These are phyloP conservation scores for Pseudoturritis turrita DNA, from an alignment of 345 rosid genomes.

Conservation along the genomic window DNA sequence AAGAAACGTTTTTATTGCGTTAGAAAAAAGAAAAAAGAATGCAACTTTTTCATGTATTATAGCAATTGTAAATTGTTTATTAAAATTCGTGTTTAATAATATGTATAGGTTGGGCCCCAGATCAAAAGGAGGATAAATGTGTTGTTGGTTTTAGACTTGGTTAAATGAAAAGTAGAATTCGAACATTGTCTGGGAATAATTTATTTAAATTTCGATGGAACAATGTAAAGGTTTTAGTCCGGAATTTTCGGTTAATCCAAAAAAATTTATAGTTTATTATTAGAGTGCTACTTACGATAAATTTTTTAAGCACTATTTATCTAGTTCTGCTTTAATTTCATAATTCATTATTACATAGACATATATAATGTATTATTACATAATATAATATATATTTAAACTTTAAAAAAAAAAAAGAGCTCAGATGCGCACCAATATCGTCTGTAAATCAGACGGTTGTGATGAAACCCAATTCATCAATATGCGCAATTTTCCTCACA, in stretches of 20 bases:
- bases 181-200: background rate
- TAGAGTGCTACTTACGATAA: background rate
- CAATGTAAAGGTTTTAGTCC: no score
- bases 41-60: no score
- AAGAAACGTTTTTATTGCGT: background rate
- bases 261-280: background rate
- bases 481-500: background rate
- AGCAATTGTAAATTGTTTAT: background rate
- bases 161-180: no score
- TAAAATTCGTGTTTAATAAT: no score
- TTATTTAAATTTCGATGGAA: no score
- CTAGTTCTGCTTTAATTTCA: background rate
- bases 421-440: background rate
- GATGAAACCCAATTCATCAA: background rate
- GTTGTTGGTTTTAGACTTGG: background rate
- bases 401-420: background rate
- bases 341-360: background rate
- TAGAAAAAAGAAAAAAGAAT: background rate
- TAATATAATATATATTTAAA: background rate
- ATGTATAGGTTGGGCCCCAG: no score
- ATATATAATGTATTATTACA: no score
- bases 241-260: no score
- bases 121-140: no score
- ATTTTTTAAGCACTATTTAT: background rate
- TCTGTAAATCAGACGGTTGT: background rate